phyloP scores from a whole-genome alignment of 2,329 filamentous ascomycete species.

The Penicillium corylophilum region DNA sequence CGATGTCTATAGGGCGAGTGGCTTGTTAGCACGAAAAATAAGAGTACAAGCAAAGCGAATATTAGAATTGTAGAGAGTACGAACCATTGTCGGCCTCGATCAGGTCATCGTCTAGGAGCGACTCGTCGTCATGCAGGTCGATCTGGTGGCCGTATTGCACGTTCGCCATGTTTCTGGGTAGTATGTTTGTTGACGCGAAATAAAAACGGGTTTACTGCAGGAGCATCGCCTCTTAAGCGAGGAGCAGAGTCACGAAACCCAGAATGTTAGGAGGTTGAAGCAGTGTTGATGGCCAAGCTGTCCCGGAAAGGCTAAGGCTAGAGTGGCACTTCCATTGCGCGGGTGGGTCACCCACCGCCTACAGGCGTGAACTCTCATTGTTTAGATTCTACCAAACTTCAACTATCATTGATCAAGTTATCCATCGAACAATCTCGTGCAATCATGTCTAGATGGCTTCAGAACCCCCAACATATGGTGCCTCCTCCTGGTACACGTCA shows the following conservation, averaged over 20 bases:
- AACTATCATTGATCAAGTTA: not conserved
- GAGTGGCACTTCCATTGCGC: slow-evolving; percentile 37
- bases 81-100: slow-evolving; percentile 78
- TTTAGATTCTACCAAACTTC: not conserved
- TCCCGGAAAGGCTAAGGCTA: slow-evolving; percentile 43
- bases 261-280: slow-evolving; percentile 6
- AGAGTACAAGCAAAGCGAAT: not conserved
- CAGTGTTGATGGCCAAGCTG: slow-evolving; percentile 22
- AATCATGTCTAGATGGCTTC: not conserved
- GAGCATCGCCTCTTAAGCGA: slow-evolving; percentile 15
- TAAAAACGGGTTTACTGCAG: slow-evolving; percentile 7
- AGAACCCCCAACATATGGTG: slow-evolving; percentile 29
- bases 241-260: slow-evolving; percentile 5
- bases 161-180: slow-evolving; percentile 34
- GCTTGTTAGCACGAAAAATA: not conserved
- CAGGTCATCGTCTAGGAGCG: slow-evolving; percentile 66
- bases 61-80: slow-evolving; percentile 9
- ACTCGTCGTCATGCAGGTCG: slow-evolving; percentile 62
- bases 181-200: slow-evolving; percentile 1
- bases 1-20: slow-evolving; percentile 61
- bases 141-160: slow-evolving; percentile 50
- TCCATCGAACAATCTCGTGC: not conserved
- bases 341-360: slow-evolving; percentile 18
- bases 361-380: not conserved
- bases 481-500: slow-evolving; percentile 59